Evolutionary conservation across 371 early-diverging fungal species (phyloP).

Genomic region (Rhizopus sp.): DNA sequence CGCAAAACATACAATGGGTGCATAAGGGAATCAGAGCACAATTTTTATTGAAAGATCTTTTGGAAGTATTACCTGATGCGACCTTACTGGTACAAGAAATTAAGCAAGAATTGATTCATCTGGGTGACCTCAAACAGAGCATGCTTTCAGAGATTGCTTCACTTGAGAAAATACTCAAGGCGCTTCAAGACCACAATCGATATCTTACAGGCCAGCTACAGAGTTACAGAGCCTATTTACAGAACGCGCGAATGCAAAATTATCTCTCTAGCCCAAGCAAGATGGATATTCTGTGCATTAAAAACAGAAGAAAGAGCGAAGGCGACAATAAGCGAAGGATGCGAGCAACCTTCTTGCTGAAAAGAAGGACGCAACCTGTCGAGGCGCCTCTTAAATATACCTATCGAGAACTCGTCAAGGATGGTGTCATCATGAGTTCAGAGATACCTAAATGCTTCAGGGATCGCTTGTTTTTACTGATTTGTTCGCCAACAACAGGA

Average conservation of each 20-base stretch:
- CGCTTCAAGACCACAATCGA: constrained; percentile 89
- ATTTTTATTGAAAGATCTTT: constrained; percentile 81
- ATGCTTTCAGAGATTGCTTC: constrained; percentile 72
- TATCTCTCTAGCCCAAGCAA: constrained; percentile 33
- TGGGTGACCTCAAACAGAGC: constrained; percentile 80
- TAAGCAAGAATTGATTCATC: constrained; percentile 74
- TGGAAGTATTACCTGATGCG: constrained; percentile 66
- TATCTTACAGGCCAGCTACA: constrained; percentile 84
- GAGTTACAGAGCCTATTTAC: constrained; percentile 87
- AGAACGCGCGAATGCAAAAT: constrained; percentile 87
- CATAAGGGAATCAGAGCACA: constrained; percentile 87
- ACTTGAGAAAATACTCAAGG: constrained; percentile 79
- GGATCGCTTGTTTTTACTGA: constrained; percentile 80
- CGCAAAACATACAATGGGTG: constrained; percentile 79
- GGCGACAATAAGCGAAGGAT: constrained; percentile 50
- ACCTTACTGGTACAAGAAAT: constrained; percentile 81
- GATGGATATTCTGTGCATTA: constrained; percentile 16
- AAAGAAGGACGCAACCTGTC: constrained; percentile 34
- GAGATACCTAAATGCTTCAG: constrained; percentile 86
- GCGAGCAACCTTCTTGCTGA: constrained; percentile 37
- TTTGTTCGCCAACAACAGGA: constrained; percentile 82
- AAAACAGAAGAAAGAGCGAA: constrained; percentile 26
- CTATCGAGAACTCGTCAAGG: constrained; percentile 83
- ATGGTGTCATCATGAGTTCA: constrained; percentile 87
- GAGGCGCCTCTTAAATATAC: constrained; percentile 75